These are phyloP conservation scores for Bolboschoenus planiculmis DNA, from an alignment of 176 grass and related monocot species.

Conservation along the genomic window DNA sequence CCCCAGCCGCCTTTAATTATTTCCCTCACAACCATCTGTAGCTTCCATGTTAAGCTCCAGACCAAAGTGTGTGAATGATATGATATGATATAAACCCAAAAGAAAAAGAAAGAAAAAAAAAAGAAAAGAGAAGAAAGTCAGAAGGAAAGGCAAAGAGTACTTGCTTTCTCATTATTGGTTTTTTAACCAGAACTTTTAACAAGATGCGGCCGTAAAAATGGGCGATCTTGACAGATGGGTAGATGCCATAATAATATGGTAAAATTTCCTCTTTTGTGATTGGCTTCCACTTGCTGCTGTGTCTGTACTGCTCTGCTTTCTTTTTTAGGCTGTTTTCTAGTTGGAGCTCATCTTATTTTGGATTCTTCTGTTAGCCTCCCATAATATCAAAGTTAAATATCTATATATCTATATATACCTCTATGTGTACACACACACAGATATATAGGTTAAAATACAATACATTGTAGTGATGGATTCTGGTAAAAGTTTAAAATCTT, in stretches of 20 bases:
- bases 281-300: conserved; percentile 32
- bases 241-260: conserved; percentile 16
- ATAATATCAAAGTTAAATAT: neutral
- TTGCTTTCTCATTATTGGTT: conserved; percentile 18
- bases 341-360: conserved; percentile 17
- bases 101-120: neutral
- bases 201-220: conserved; percentile 8
- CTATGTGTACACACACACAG: no score
- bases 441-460: no score
- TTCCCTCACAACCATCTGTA: neutral
- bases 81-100: neutral
- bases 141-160: conserved; percentile 9
- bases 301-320: conserved; percentile 24
- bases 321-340: conserved; percentile 39
- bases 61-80: neutral
- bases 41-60: conserved; percentile 26
- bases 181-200: conserved; percentile 17
- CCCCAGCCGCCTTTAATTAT: conserved; percentile 19
- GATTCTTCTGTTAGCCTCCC: conserved; percentile 4
- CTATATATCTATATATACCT: no score
- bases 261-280: conserved; percentile 20
- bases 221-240: conserved; percentile 4
- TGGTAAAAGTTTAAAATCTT: no score
- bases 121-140: neutral
- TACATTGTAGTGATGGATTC: no score